These are phyloP conservation scores for Moniliella sp. DNA, from an alignment of 1,284 basidiomycete genomes.

Conservation along the genomic window DNA sequence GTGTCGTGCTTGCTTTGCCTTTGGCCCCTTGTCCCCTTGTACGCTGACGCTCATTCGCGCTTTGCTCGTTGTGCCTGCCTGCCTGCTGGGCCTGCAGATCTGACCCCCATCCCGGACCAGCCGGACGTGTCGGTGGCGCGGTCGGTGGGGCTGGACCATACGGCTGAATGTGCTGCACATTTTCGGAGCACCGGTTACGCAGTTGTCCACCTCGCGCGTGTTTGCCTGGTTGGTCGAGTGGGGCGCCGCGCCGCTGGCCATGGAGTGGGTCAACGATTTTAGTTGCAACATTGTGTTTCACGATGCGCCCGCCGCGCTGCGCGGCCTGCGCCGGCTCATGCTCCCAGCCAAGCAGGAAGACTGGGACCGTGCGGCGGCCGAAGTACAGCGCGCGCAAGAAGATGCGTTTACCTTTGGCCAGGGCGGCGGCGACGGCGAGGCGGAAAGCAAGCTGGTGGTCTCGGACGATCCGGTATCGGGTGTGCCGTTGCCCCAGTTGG, in stretches of 20 bases:
- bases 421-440: conserved; percentile 6
- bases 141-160: conserved; percentile 1
- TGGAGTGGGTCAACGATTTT: conserved; percentile 30
- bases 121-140: not conserved
- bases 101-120: not conserved
- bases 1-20: no score
- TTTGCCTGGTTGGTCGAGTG: conserved; percentile 25
- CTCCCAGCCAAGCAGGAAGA: conserved; percentile 1
- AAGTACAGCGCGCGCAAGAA: not conserved
- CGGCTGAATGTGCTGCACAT: conserved; percentile 20
- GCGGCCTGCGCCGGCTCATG: conserved; percentile 2
- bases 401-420: conserved; percentile 4
- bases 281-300: conserved; percentile 25
- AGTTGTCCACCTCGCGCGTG: conserved; percentile 28
- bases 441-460: conserved; percentile 9
- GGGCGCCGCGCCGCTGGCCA: conserved; percentile 20
- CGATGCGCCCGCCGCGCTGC: conserved; percentile 11
- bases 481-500: no score
- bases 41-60: no score
- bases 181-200: conserved; percentile 23
- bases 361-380: not conserved
- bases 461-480: conserved; percentile 21
- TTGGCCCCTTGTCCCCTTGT: no score
- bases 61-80: no score
- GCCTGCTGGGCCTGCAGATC: no score